These are phyloP conservation scores for Oryza meridionalis DNA, from an alignment of 176 grass and related monocot species.

Conservation along the genomic window DNA sequence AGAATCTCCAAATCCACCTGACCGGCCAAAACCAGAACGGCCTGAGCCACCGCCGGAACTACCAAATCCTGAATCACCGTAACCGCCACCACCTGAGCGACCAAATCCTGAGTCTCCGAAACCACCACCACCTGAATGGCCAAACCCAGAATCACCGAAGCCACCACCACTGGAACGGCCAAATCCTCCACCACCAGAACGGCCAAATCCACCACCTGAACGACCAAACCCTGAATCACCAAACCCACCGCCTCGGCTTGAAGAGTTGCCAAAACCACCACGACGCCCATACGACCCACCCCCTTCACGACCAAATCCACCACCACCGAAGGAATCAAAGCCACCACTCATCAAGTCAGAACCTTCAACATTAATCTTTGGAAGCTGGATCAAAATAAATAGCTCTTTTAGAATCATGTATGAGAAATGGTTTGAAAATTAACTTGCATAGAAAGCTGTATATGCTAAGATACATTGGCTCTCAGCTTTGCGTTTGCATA, in stretches of 20 bases:
- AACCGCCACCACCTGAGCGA: conserved; percentile 41
- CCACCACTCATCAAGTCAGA: conserved; percentile 63
- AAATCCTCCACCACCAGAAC: conserved; percentile 38
- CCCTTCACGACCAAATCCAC: conserved; percentile 47
- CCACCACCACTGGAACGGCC: conserved; percentile 40
- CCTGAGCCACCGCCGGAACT: conserved; percentile 45
- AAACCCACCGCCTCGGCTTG: conserved; percentile 34
- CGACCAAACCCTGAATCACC: conserved; percentile 43
- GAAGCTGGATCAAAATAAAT: conserved; percentile 55
- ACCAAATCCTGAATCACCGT: conserved; percentile 35
- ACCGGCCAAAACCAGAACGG: conserved; percentile 37
- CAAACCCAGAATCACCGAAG: conserved; percentile 48
- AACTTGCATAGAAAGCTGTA: not conserved
- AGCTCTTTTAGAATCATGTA: conserved; percentile 32
- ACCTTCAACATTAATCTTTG: conserved; percentile 71
- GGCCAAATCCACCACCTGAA: conserved; percentile 41
- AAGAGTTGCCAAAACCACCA: conserved; percentile 46
- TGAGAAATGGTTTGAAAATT: not conserved
- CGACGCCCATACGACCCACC: conserved; percentile 21
- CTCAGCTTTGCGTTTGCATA: not conserved
- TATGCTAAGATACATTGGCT: not conserved
- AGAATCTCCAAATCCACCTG: conserved; percentile 54
- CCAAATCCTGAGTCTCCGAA: conserved; percentile 52
- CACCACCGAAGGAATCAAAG: conserved; percentile 64
- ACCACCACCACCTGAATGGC: conserved; percentile 36